Evolutionary conservation across 108 stramenopile genomes (phyloP).

Genomic region (Cyclostephanos tholiformis): DNA sequence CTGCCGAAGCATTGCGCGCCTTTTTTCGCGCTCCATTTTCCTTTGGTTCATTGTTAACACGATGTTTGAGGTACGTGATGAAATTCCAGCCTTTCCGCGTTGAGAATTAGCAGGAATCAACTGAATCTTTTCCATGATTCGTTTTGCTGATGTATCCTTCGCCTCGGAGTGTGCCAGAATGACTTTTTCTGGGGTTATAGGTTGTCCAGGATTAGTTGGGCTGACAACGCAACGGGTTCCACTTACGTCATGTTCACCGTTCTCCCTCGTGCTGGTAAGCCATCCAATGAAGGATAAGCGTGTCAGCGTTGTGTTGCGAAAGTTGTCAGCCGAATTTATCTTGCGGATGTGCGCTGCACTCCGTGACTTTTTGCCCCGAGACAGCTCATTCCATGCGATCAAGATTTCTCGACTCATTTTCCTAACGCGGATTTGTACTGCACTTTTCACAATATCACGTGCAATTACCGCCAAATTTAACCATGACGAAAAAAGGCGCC

Average conservation of each 20-base stretch:
- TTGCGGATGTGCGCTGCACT: neutral
- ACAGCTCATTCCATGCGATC: neutral
- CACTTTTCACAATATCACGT: neutral
- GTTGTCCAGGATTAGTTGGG: neutral
- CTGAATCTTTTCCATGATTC: neutral
- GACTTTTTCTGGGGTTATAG: neutral
- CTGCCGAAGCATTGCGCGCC: neutral
- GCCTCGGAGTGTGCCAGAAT: neutral
- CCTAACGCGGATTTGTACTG: neutral
- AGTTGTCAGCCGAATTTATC: neutral
- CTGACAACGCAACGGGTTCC: neutral
- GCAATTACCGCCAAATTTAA: neutral
- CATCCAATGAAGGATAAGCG: slow-evolving; percentile 2
- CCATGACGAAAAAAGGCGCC: slow-evolving; percentile 8
- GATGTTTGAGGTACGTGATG: neutral
- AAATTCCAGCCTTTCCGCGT: neutral
- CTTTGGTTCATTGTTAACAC: slow-evolving; percentile 6
- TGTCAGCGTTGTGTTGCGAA: neutral
- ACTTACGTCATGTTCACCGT: neutral
- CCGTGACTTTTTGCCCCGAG: neutral
- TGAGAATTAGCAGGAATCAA: neutral
- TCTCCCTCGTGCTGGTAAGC: neutral
- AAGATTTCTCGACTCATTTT: neutral
- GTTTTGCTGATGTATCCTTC: neutral
- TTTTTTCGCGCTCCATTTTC: neutral